phyloP scores from a whole-genome alignment of 345 rosid genomes.

The Limnanthes douglasii region DNA sequence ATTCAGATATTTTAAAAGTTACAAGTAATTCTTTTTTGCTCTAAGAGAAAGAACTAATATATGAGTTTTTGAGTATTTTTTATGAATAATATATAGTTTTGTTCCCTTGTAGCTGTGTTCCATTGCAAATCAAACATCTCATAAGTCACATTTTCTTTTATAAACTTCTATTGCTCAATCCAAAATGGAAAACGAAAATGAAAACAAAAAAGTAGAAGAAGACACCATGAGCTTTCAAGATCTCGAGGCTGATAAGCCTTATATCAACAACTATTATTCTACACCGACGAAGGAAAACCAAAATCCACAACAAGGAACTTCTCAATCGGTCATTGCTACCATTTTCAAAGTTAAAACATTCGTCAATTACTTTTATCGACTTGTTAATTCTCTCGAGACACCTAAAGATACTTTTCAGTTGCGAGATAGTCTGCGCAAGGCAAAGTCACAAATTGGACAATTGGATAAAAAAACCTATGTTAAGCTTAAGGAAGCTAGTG shows the following conservation, averaged over 20 bases:
- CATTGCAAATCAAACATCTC: no score
- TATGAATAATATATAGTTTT: no score
- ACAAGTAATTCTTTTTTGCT: no score
- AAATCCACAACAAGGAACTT: slow-evolving; percentile 19
- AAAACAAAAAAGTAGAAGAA: slow-evolving; percentile 3
- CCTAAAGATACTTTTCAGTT: slow-evolving; percentile 54
- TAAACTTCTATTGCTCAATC: no score
- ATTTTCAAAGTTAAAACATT: slow-evolving; percentile 63
- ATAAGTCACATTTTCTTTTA: no score
- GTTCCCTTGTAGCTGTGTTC: no score
- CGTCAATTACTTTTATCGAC: slow-evolving; percentile 46
- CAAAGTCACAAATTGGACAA: slow-evolving; percentile 44
- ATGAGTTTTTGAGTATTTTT: no score
- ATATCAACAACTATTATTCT: slow-evolving; percentile 7
- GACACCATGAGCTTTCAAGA: slow-evolving; percentile 50
- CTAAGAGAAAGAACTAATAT: no score
- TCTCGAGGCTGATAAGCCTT: slow-evolving; percentile 25
- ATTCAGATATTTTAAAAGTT: no score
- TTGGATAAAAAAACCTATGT: slow-evolving; percentile 51
- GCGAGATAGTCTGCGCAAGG: slow-evolving; percentile 53
- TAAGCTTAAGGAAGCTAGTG: slow-evolving; percentile 56
- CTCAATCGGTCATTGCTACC: slow-evolving; percentile 59
- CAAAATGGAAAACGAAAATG: neutral
- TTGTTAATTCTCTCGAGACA: slow-evolving; percentile 60
- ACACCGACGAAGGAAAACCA: slow-evolving; percentile 10